A percentile compares a stretch with the other conserved stretches of the same genome.
phyloP scores from a whole-genome alignment of 768 basidiomycete genomes.

The Pleurotus cornucopiae region DNA sequence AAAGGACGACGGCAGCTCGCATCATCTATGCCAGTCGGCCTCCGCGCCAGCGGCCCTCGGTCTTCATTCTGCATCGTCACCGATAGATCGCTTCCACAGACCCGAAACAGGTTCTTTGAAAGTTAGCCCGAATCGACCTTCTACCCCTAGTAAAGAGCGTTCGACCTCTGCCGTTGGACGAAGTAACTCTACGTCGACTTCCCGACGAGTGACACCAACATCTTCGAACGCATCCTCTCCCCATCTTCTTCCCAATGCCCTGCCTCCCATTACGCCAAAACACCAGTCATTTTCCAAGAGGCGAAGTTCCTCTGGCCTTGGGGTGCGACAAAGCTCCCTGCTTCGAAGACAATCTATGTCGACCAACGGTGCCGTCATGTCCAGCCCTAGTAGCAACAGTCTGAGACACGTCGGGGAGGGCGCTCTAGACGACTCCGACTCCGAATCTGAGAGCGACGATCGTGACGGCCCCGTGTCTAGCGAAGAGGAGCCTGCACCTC shows the following conservation, averaged over 20 bases:
- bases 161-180: constrained; percentile 17
- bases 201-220: constrained; percentile 48
- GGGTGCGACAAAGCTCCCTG: constrained; percentile 31
- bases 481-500: constrained; percentile 26
- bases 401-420: constrained; percentile 72
- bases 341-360: constrained; percentile 44
- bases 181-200: constrained; percentile 31
- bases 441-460: constrained; percentile 39
- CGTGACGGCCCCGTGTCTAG: constrained; percentile 26
- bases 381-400: constrained; percentile 38
- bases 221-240: constrained; percentile 62
- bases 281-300: constrained; percentile 34
- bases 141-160: constrained; percentile 11
- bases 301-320: constrained; percentile 29
- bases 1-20: constrained; percentile 8
- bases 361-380: constrained; percentile 18
- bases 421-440: constrained; percentile 75
- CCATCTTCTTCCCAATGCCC: constrained; percentile 31
- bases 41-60: constrained; percentile 39
- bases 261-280: constrained; percentile 45
- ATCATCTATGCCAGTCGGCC: constrained; percentile 24
- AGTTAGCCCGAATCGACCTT: background rate
- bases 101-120: background rate
- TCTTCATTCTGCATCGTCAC: constrained; percentile 21
- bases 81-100: constrained; percentile 10